phyloP scores from a whole-genome alignment of 805 yeast genomes.

The Kluyveromyces wickerhamii region DNA sequence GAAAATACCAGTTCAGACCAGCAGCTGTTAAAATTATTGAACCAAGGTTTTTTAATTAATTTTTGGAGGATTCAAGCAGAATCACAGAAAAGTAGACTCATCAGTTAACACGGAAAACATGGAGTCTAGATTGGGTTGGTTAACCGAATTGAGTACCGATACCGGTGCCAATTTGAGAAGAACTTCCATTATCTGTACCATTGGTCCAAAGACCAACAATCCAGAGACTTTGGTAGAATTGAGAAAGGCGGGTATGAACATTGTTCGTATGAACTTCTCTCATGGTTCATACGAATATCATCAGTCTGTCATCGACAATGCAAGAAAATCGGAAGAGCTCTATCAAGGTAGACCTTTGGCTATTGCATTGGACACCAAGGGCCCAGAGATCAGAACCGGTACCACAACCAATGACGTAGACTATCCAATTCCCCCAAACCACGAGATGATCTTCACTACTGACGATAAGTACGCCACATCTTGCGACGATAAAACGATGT shows the following conservation, averaged over 20 bases:
- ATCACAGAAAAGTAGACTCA: too few species aligned
- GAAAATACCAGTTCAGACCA: too few species aligned
- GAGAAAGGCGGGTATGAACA: conserved; percentile 96
- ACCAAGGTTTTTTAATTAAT: too few species aligned
- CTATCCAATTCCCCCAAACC: conserved; percentile 75
- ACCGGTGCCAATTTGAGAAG: conserved; percentile 82
- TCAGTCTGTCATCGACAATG: conserved; percentile 92
- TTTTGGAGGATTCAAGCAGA: too few species aligned
- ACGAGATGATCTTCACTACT: conserved; percentile 89
- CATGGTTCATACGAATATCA: conserved; percentile 98
- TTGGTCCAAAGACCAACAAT: conserved; percentile 95
- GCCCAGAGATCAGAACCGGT: conserved; percentile 99
- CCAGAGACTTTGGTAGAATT: conserved; percentile 77
- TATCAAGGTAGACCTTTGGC: conserved; percentile 96
- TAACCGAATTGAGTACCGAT: conserved; percentile 67
- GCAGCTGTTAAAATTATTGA: too few species aligned
- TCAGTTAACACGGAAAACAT: conserved; percentile 28
- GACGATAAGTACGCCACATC: conserved; percentile 66
- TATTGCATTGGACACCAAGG: conserved; percentile 97
- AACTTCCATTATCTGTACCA: conserved; percentile 95
- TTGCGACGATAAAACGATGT: conserved; percentile 79
- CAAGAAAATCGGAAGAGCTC: conserved; percentile 85
- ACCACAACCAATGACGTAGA: conserved; percentile 75
- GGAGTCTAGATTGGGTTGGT: conserved; percentile 66
- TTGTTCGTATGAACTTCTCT: conserved; percentile 98